phyloP scores from a whole-genome alignment of 177 flowering plant genomes.

The Vitis hybrid region DNA sequence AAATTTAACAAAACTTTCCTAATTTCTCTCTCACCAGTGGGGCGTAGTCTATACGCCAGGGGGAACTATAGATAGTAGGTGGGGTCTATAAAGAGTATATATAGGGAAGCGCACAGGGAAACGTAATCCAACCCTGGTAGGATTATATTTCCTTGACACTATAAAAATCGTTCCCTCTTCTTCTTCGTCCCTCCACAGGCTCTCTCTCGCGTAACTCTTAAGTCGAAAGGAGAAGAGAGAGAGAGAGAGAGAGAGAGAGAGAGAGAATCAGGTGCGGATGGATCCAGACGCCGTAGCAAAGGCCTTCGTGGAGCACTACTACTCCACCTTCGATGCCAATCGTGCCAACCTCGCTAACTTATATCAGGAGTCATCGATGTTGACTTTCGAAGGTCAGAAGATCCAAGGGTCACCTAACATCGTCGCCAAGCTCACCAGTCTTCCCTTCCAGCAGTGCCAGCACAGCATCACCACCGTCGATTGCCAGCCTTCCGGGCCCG shows the following conservation, averaged over 20 bases:
- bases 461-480: slow-evolving; percentile 79
- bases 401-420: slow-evolving; percentile 63
- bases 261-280: slow-evolving; percentile 29
- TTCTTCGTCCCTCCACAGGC: neutral
- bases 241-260: neutral
- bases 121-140: neutral
- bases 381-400: slow-evolving; percentile 85
- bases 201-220: slow-evolving; percentile 3
- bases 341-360: slow-evolving; percentile 53
- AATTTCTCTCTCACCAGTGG: too few relatives aligned
- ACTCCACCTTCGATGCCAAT: slow-evolving; percentile 70
- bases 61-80: too few relatives aligned
- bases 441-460: slow-evolving; percentile 84
- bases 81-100: too few relatives aligned
- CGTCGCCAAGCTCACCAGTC: slow-evolving; percentile 64
- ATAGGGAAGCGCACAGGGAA: too few relatives aligned
- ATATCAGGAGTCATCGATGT: slow-evolving; percentile 74
- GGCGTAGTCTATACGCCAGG: too few relatives aligned
- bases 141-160: neutral
- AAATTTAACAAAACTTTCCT: too few relatives aligned
- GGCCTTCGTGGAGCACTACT: slow-evolving; percentile 89
- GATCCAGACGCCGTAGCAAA: slow-evolving; percentile 71
- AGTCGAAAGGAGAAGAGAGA: neutral
- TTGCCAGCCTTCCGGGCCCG: slow-evolving; percentile 84
- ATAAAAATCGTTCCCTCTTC: neutral